phyloP scores from a whole-genome alignment of 1,139 yeast genomes.

The Saccharomycopsis crataegensis region DNA sequence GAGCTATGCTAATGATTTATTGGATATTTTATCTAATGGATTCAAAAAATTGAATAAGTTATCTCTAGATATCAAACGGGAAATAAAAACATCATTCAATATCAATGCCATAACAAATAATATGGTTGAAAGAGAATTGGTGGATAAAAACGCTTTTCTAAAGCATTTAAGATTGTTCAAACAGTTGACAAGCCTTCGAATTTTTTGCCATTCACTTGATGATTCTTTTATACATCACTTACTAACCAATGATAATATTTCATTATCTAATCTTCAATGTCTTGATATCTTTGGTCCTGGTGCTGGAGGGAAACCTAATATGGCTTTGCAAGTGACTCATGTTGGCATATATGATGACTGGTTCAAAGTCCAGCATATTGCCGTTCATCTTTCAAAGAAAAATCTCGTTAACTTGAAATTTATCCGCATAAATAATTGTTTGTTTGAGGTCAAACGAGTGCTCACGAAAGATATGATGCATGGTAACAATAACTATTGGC shows the following conservation, averaged over 20 bases:
- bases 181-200: neutral
- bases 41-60: neutral
- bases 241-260: neutral
- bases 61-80: slow-evolving; percentile 6
- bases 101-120: neutral
- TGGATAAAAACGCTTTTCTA: neutral
- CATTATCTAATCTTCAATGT: slow-evolving; percentile 30
- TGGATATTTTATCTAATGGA: neutral
- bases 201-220: slow-evolving; percentile 8
- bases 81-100: neutral
- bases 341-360: slow-evolving; percentile 52
- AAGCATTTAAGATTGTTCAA: slow-evolving; percentile 1
- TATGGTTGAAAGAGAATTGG: neutral
- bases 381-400: slow-evolving; percentile 30
- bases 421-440: slow-evolving; percentile 36
- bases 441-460: slow-evolving; percentile 27
- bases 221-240: slow-evolving; percentile 4
- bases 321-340: slow-evolving; percentile 48
- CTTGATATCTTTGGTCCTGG: slow-evolving; percentile 45
- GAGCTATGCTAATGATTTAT: neutral
- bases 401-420: slow-evolving; percentile 31
- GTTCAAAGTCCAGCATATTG: slow-evolving; percentile 51
- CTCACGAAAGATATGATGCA: neutral
- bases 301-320: slow-evolving; percentile 49
- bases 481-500: neutral